These are phyloP conservation scores for Phoma herbarum DNA, from an alignment of 2,329 filamentous ascomycete species.

Conservation along the genomic window DNA sequence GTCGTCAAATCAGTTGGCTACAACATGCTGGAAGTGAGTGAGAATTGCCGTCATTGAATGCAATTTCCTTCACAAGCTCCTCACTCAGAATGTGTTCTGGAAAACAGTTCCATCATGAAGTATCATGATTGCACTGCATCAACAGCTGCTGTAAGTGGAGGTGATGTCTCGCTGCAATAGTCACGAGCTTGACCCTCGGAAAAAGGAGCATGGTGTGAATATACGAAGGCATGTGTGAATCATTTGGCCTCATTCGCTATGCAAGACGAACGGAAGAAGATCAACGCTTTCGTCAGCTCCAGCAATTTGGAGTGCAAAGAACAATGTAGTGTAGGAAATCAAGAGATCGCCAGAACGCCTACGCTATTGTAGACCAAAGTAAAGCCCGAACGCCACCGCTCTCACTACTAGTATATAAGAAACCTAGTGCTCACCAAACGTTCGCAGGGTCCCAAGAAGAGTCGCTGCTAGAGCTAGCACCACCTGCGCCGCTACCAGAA, in stretches of 20 bases:
- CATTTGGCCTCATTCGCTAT: background rate
- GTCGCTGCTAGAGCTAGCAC: background rate
- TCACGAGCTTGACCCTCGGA: too few relatives aligned
- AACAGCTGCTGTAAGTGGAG: too few relatives aligned
- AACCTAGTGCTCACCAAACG: background rate
- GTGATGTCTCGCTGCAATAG: too few relatives aligned
- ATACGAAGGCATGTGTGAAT: too few relatives aligned
- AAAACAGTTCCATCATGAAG: too few relatives aligned
- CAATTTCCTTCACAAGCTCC: too few relatives aligned
- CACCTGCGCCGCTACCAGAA: background rate
- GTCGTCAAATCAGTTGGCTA: too few relatives aligned
- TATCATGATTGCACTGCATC: too few relatives aligned
- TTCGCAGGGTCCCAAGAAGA: background rate
- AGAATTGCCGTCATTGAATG: too few relatives aligned
- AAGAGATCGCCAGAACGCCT: background rate
- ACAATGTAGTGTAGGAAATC: background rate
- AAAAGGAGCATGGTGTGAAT: too few relatives aligned
- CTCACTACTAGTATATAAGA: background rate
- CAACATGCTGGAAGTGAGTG: too few relatives aligned
- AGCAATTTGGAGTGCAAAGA: background rate
- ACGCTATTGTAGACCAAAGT: background rate
- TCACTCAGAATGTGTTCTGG: too few relatives aligned
- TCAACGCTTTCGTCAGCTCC: background rate
- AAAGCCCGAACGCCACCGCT: background rate
- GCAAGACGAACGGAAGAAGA: background rate